Evolutionary conservation across 2,329 filamentous ascomycete species (phyloP).

Genomic region (Aspergillus persii): DNA sequence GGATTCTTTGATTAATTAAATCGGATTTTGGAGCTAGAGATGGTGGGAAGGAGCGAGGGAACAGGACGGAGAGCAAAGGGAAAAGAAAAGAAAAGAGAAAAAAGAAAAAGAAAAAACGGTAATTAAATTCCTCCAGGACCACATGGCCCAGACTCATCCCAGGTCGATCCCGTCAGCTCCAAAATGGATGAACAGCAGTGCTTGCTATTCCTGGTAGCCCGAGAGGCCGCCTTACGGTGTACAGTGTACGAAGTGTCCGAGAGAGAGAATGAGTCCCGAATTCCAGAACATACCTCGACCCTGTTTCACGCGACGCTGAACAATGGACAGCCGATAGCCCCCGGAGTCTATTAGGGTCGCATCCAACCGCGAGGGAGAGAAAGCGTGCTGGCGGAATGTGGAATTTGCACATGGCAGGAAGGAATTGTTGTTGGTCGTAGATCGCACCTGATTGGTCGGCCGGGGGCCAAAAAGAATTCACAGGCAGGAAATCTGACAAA

Average conservation of each 20-base stretch:
- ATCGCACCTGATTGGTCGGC: neutral
- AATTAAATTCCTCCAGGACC: neutral
- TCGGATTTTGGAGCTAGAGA: neutral
- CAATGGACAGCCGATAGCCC: neutral
- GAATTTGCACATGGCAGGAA: neutral
- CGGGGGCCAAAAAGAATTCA: neutral
- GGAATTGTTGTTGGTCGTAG: neutral
- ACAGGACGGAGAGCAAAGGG: too few species aligned
- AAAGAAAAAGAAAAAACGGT: neutral
- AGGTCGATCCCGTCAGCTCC: constrained; percentile 4
- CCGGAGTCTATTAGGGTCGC: neutral
- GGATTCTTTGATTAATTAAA: neutral
- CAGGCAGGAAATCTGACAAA: neutral
- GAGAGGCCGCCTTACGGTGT: neutral
- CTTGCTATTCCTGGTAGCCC: neutral
- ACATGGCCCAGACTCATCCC: constrained; percentile 6
- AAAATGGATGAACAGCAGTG: neutral
- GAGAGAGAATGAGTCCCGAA: neutral
- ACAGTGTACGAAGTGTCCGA: too few species aligned
- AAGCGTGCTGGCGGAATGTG: neutral
- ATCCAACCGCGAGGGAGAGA: neutral
- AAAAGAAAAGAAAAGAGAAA: too few species aligned
- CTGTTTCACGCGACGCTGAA: neutral
- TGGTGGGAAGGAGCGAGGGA: neutral
- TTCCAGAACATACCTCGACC: neutral